Conservation (phyloP, 129 eudicot genomes). For the Daucus carota region DH1_v3.0 NC_030386.2:26701501-26702000, state of each 20-base stretch:
- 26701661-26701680: conserved; percentile 60
- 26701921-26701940: conserved; percentile 42
- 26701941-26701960: conserved; percentile 12
- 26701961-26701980: conserved; percentile 39
- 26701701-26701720: conserved; percentile 25
- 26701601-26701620: background rate
- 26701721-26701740: conserved; percentile 43
- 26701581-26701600: background rate
- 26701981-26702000: conserved; percentile 24
- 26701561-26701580: conserved; percentile 37
- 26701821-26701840: conserved; percentile 8
- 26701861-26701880: conserved; percentile 14
- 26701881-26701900: conserved; percentile 8
- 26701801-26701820: conserved; percentile 63
- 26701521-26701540: conserved; percentile 47
- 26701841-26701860: conserved; percentile 5
- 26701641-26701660: conserved; percentile 7
- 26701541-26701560: conserved; percentile 36
- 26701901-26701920: conserved; percentile 17
- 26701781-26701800: conserved; percentile 61
- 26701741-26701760: conserved; percentile 33
- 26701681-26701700: conserved; percentile 50
- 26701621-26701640: background rate
- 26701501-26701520: conserved; percentile 43
- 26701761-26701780: conserved; percentile 79